phyloP scores from a whole-genome alignment of 1,284 basidiomycete species.

The Phaffia rhodozyma region DNA sequence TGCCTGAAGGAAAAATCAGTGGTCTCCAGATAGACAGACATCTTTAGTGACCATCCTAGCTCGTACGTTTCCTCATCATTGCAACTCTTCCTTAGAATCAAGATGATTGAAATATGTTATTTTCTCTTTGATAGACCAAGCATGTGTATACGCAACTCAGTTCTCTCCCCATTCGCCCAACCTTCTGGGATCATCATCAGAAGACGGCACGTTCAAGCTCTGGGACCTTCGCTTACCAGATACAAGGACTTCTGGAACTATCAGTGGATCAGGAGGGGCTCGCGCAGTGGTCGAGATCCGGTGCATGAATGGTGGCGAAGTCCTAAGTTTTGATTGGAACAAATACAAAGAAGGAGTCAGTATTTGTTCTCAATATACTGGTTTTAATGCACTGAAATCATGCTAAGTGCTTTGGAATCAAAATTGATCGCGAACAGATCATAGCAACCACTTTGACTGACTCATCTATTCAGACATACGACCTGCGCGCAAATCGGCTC shows the following conservation, averaged over 20 bases:
- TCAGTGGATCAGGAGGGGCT: not conserved
- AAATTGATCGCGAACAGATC: slow-evolving; percentile 18
- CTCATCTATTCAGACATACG: slow-evolving; percentile 21
- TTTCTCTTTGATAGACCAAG: slow-evolving; percentile 41
- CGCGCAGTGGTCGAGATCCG: slow-evolving; percentile 11
- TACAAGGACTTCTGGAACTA: not conserved
- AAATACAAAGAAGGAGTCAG: slow-evolving; percentile 41
- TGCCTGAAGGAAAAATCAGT: slow-evolving; percentile 41
- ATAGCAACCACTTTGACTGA: slow-evolving; percentile 17
- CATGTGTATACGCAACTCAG: slow-evolving; percentile 75
- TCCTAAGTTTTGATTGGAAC: slow-evolving; percentile 42
- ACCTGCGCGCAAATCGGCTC: not conserved
- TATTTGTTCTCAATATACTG: not conserved
- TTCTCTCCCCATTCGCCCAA: slow-evolving; percentile 86
- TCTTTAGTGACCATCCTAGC: slow-evolving; percentile 71
- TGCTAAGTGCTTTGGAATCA: slow-evolving; percentile 9
- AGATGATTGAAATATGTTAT: not conserved
- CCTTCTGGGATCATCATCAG: slow-evolving; percentile 65
- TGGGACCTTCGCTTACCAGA: slow-evolving; percentile 58
- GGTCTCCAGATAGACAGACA: slow-evolving; percentile 66
- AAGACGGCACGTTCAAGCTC: slow-evolving; percentile 67
- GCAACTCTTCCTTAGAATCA: not conserved
- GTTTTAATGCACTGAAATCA: slow-evolving; percentile 18
- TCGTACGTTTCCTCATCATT: not conserved
- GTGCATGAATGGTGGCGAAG: slow-evolving; percentile 13